Conservation (phyloP, 2,329 filamentous ascomycete species). For the Aspergillus sergii region DNA sequence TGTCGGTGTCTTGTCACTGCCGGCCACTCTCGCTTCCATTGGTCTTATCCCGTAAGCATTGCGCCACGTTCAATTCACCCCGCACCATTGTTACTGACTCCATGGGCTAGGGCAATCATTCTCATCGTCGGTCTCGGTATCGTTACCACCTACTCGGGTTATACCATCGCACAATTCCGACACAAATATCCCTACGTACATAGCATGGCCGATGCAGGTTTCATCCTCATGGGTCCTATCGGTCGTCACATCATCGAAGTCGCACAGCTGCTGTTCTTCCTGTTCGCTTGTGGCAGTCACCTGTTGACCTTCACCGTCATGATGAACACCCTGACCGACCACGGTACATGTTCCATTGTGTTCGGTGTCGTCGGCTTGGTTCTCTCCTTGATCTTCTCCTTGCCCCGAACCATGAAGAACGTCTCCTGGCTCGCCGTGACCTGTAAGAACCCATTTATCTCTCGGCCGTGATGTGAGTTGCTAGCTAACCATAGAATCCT, state of each 20-base stretch:
- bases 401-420: conserved; percentile 65
- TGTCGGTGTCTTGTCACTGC: conserved; percentile 58
- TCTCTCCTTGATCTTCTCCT: conserved; percentile 60
- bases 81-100: background rate
- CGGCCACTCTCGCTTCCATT: conserved; percentile 52
- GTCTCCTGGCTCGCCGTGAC: conserved; percentile 63
- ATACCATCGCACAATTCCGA: conserved; percentile 61
- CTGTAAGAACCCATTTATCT: conserved; percentile 42
- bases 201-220: conserved; percentile 68
- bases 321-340: conserved; percentile 64
- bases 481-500: conserved; percentile 20
- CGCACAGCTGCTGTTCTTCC: conserved; percentile 64
- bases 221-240: conserved; percentile 61
- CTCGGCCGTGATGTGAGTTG: background rate
- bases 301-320: conserved; percentile 70
- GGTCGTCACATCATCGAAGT: conserved; percentile 65
- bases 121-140: conserved; percentile 58
- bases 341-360: conserved; percentile 64
- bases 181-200: conserved; percentile 59
- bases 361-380: conserved; percentile 61
- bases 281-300: conserved; percentile 73
- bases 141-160: conserved; percentile 61
- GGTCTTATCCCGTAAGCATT: conserved; percentile 53
- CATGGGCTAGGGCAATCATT: conserved; percentile 48
- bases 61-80: background rate